Base-by-base conservation (phyloP, 768 basidiomycete genomes). In the Boletus sp. region DNA sequence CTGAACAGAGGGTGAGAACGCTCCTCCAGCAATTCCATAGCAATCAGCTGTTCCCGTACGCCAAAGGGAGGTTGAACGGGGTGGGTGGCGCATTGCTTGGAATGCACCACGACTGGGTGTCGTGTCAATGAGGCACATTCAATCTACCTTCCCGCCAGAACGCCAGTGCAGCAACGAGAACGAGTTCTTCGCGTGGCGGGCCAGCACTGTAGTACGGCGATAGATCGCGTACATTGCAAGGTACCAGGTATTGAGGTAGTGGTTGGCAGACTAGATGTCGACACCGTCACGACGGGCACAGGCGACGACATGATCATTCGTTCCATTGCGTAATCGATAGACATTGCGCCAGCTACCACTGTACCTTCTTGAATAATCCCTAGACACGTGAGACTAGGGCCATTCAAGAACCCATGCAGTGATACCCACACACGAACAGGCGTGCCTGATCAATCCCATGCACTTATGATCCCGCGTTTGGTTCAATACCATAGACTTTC, bases 401-500 rank as follows among this genome's bases (percentile, higher is more conserved):
- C 38, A 34, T 47, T 17, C 33, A 35, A 25, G 5, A 47, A 7
- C 13, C 15, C 17, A 35, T 1, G 11, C 23, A 35, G 10, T 3
- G 8, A 25, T 6, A 13, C 23, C 30, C 10, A n/a, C 15, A 23
- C 8, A 37, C 6, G 29, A 30, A 3, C 21, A 32, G 3, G 27
- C 7, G 19, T 34, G 11, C 27, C 35, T 13, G 44, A 34, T 38
- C 29, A 13, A 43, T 17, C 15, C 29, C 35, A n/a, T 27, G 32
- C 13, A 4, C 39, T 60, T 60, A 64, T 7, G 51, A 23, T 8
- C 48, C 57, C 21, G 62, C 66, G 13, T 66, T 70, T 79, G 85
- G 85, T 51, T 70, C 70, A 7, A 70, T 65, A 25, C 70, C 70
- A 49, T 63, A 58, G n/a, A 71, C 60, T 7, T 61, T 70, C 34